Evolutionary conservation across 768 basidiomycete genomes (phyloP), one percentile per base, ranked within the genome.

Genomic region (Boletus huronensis): DNA sequence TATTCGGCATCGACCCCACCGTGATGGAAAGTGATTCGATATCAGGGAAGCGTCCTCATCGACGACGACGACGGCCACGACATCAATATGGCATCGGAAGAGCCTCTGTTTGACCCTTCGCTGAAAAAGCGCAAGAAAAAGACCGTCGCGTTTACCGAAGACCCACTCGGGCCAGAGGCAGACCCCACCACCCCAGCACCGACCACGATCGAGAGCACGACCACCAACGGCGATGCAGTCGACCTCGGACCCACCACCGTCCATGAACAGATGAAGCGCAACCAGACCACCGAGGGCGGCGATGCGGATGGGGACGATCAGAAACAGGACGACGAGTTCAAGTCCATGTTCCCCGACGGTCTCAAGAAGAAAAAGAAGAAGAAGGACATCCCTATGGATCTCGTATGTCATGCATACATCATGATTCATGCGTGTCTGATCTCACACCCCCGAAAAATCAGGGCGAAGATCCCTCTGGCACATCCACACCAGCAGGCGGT

Each of bases 281-380:
- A 54, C 21, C 73, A 77, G 57, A 77, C 75, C 47, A 69, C 65
- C 0, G 74, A 71, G 35, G 69, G 69, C 47, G 74, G 63, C 34
- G 70, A 63, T 28, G 71, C 55, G 13, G 70, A 64, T 58, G 71
- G 64, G 56, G 70, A 61, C 26, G 72, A 75, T 65, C 79, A 80
- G 59, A 78, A 81, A 60, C 84, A 83, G 61, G 87, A 85, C 0
- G 89, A 91, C 29, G 85, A 91, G 35, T 78, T 84, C 70, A 88
- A 88, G 69, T 80, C 87, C 43, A 89, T 92, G 85, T 93, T 93
- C 66, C 70, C 69, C 16, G 89, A 87, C 3, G 91, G 90, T 67
- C 67, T 91, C 69, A 93, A 90, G 81, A 93, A 88, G 81, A 93
- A 92, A 72, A 93, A 92, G 76, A 93, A 93, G 78, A 91, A 88